Base-by-base conservation (phyloP, 805 yeast species). In the Monosporozyma aquatica region DNA sequence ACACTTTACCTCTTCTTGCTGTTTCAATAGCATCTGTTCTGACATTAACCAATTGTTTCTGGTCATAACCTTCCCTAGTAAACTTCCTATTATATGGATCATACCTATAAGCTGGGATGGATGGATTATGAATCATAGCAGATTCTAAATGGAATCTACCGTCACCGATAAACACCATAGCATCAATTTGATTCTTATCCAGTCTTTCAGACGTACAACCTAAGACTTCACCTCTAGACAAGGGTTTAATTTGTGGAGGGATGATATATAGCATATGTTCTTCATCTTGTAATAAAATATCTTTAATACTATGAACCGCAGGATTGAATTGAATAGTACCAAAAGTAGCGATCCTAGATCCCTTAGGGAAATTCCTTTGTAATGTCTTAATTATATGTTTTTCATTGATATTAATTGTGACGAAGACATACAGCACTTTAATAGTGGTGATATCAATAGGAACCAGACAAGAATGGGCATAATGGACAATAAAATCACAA, bases 271-370 rank as follows among this genome's bases (percentile, higher is more conserved):
- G 64, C 27, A 72, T 70, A 8, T 61, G 61, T 9, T 64, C 65
- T 22, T 60, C 62, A 49, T 74, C 77, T 9, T 62, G 63, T 28
- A 74, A 76, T 18, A 86, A 64, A 44, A 74, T 77, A 34, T 75
- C 76, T 49, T 76, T 75, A 9, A 87, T 73, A 33, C 83, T 76
- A 59, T 92, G 97, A 15, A 92, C 76, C 0, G 96, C 80, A 20
- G 96, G 97, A 59, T 92, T 94, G 68, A 92, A 92, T 61, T 92
- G 98, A 56, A 92, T 92, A 4, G 98, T 92, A 35, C 97, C 95
- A 54, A 92, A 90, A 4, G 87, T 70, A 0, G 97, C 96, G 43
- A 92, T 61, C 32, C 78, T 72, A 2, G 80, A 55, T 3, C 87
- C 87, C 11, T 64, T 58, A 1, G 65, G 59, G 50, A 92, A 86